A percentile compares a stretch with the other conserved stretches of the same genome.
Evolutionary conservation across 108 stramenopile genomes (phyloP).

Genomic region (Schizochytrium sp.): DNA sequence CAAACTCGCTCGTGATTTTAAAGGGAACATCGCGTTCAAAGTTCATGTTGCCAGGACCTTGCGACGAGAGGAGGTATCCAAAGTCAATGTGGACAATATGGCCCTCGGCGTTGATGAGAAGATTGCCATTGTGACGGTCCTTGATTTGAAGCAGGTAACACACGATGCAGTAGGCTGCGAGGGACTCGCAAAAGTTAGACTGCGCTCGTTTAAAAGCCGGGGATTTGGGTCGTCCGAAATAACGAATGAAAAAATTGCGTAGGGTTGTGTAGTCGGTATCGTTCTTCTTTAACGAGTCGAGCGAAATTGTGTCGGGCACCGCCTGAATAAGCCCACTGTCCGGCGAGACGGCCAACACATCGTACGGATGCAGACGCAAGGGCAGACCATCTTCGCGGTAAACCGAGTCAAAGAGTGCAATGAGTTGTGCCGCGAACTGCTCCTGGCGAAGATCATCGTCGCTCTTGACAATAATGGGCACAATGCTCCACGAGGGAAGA

Average conservation of each 20-base stretch:
- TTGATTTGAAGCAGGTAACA: constrained; percentile 93
- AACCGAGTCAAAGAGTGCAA: constrained; percentile 77
- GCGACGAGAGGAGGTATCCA: constrained; percentile 89
- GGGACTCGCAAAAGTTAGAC: constrained; percentile 34
- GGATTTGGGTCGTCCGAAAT: neutral
- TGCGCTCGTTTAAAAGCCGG: constrained; percentile 20
- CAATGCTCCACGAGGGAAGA: constrained; percentile 71
- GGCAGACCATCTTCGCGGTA: constrained; percentile 74
- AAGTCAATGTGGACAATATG: constrained; percentile 98
- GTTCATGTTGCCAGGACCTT: constrained; percentile 87
- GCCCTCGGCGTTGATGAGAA: constrained; percentile 86
- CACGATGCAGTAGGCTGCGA: constrained; percentile 91
- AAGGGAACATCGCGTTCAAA: constrained; percentile 83
- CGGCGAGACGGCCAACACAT: constrained; percentile 78
- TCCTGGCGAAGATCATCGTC: constrained; percentile 97
- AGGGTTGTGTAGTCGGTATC: constrained; percentile 43
- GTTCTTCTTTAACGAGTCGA: constrained; percentile 89
- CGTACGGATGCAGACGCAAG: constrained; percentile 81
- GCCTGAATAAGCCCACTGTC: constrained; percentile 83
- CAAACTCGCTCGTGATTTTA: constrained; percentile 92
- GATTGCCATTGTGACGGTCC: constrained; percentile 93
- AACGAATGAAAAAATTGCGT: constrained; percentile 17
- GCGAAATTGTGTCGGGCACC: constrained; percentile 77
- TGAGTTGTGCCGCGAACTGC: constrained; percentile 86
- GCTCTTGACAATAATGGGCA: constrained; percentile 89